A percentile compares a stretch with the other conserved stretches of the same genome.
phyloP scores from a whole-genome alignment of 2,329 filamentous ascomycete genomes.

The Rutstroemia sp. region DNA sequence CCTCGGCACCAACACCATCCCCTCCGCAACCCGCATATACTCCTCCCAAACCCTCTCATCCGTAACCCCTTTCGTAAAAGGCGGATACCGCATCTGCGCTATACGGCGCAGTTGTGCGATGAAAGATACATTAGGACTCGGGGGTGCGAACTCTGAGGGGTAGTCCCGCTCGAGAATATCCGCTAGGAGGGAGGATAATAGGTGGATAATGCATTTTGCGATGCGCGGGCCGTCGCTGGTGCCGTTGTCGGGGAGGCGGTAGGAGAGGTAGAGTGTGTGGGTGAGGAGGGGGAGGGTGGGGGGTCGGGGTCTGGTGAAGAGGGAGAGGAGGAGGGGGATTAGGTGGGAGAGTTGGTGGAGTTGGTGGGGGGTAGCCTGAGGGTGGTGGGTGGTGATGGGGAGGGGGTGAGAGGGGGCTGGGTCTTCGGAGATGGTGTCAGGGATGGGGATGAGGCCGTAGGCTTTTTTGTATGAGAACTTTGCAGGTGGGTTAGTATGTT shows the following conservation, averaged over 20 bases:
- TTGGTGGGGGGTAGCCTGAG: background rate
- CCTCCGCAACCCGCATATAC: background rate
- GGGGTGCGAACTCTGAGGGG: background rate
- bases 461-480: background rate
- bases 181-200: background rate
- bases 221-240: background rate
- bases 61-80: background rate
- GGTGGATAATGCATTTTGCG: conserved; percentile 6
- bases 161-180: background rate
- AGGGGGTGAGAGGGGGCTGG: background rate
- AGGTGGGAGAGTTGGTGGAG: background rate
- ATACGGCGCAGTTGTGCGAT: background rate
- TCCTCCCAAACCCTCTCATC: background rate
- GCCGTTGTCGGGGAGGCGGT: background rate
- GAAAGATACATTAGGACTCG: background rate
- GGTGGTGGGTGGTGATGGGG: background rate
- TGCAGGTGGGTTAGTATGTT: background rate
- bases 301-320: background rate
- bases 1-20: background rate
- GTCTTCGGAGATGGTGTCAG: background rate
- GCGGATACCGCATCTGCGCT: background rate
- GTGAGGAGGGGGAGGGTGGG: background rate
- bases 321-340: background rate
- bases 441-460: background rate
- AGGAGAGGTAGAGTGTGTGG: background rate